These are phyloP conservation scores for Grifola frondosa DNA, from an alignment of 1,284 basidiomycete species.

Conservation along the genomic window DNA sequence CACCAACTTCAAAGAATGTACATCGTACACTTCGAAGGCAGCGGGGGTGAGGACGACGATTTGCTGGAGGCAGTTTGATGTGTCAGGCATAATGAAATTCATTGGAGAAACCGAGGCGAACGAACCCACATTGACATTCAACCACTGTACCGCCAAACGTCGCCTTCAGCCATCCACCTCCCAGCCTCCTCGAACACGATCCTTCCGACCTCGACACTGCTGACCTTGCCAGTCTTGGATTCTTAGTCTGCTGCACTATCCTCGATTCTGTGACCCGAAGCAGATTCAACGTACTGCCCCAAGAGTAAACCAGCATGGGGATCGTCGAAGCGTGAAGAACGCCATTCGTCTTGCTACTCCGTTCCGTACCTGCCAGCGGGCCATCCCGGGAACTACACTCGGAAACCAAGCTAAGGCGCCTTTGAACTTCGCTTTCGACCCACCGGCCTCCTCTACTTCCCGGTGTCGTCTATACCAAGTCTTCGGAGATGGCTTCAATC, in stretches of 20 bases:
- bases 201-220: conserved; percentile 58
- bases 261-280: conserved; percentile 67
- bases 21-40: conserved; percentile 72
- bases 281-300: conserved; percentile 70
- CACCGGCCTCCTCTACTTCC: conserved; percentile 45
- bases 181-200: conserved; percentile 59
- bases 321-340: conserved; percentile 18
- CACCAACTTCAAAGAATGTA: conserved; percentile 50
- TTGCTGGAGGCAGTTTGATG: conserved; percentile 47
- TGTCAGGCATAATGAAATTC: conserved; percentile 3
- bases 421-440: conserved; percentile 47
- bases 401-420: conserved; percentile 81
- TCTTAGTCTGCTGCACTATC: conserved; percentile 47
- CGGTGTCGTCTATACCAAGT: conserved; percentile 89
- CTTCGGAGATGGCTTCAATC: conserved; percentile 86
- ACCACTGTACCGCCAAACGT: conserved; percentile 71
- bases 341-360: conserved; percentile 28
- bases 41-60: conserved; percentile 55
- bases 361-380: conserved; percentile 16
- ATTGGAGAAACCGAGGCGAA: conserved; percentile 21
- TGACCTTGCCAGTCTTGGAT: conserved; percentile 61
- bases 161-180: conserved; percentile 54
- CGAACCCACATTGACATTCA: conserved; percentile 72
- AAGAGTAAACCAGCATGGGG: conserved; percentile 80
- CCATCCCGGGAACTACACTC: conserved; percentile 37